phyloP scores from a whole-genome alignment of 805 yeast species.

The Candida oleophila region DNA sequence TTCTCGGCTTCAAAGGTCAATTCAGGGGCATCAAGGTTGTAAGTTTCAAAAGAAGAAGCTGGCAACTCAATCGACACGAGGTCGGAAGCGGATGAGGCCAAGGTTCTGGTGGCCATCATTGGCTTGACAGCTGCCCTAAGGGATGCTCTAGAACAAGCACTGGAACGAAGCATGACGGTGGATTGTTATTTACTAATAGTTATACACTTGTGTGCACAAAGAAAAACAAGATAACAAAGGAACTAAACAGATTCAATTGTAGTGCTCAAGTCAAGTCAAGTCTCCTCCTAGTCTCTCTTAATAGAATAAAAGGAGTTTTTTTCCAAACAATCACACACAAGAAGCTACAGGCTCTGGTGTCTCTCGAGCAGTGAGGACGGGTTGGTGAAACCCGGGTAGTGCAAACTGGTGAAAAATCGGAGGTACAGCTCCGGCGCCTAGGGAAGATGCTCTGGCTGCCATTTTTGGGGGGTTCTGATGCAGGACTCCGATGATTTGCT shows the following conservation, averaged over 20 bases:
- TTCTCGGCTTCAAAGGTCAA: slow-evolving; percentile 77
- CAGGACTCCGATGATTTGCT: no score
- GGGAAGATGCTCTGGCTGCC: no score
- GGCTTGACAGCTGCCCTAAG: slow-evolving; percentile 3
- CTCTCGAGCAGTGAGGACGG: no score
- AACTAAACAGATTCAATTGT: slow-evolving; percentile 2
- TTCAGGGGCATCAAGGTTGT: slow-evolving; percentile 68
- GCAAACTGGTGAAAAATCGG: neutral
- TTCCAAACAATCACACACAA: no score
- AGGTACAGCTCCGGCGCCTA: slow-evolving; percentile 1
- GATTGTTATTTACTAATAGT: no score
- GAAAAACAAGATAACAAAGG: no score
- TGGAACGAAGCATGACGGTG: slow-evolving; percentile 6
- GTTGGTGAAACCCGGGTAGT: slow-evolving; percentile 2
- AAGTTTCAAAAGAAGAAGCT: slow-evolving; percentile 80
- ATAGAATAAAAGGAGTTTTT: no score
- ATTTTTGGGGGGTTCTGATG: no score
- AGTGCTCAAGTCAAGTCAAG: neutral
- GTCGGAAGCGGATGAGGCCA: slow-evolving; percentile 36
- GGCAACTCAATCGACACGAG: slow-evolving; percentile 62
- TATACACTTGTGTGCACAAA: no score
- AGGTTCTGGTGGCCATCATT: slow-evolving; percentile 27
- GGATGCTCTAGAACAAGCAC: no score
- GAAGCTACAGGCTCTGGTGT: no score
- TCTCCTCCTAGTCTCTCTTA: no score